phyloP scores from a whole-genome alignment of 768 basidiomycete genomes.

The Erythrobasidium yunnanense region DNA sequence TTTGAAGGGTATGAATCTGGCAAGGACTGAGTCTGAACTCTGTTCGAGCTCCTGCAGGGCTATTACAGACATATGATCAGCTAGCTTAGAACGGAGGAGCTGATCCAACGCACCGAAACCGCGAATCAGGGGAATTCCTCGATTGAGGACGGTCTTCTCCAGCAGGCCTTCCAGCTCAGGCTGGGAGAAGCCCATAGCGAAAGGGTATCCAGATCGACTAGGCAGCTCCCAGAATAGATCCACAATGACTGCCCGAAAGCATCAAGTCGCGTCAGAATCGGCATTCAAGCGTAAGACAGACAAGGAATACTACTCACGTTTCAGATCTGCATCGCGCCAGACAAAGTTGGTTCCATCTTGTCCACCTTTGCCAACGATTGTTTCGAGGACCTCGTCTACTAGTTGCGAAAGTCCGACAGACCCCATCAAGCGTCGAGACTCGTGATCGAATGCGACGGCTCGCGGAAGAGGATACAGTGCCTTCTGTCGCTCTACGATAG shows the following conservation, averaged over 20 bases:
- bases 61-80: background rate
- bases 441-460: slow-evolving; percentile 9
- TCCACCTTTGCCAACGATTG: background rate
- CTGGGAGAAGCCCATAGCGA: slow-evolving; percentile 8
- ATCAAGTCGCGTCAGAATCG: background rate
- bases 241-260: background rate
- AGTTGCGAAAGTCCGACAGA: background rate
- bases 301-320: background rate
- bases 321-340: background rate
- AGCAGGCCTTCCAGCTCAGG: background rate
- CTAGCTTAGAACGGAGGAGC: background rate
- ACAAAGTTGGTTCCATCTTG: slow-evolving; percentile 3
- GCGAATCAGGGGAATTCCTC: slow-evolving; percentile 2
- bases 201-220: background rate
- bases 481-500: slow-evolving; percentile 9
- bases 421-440: slow-evolving; percentile 2
- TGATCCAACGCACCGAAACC: background rate
- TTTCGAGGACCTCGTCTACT: background rate
- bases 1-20: background rate
- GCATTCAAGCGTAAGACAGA: background rate
- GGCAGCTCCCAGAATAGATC: slow-evolving; percentile 2
- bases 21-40: background rate
- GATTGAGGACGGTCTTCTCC: background rate
- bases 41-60: background rate
- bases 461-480: background rate